Evolutionary conservation across 139 green algal species (phyloP), one percentile per base, ranked within the genome.

Genomic region (Raphidocelis subcapitata): DNA sequence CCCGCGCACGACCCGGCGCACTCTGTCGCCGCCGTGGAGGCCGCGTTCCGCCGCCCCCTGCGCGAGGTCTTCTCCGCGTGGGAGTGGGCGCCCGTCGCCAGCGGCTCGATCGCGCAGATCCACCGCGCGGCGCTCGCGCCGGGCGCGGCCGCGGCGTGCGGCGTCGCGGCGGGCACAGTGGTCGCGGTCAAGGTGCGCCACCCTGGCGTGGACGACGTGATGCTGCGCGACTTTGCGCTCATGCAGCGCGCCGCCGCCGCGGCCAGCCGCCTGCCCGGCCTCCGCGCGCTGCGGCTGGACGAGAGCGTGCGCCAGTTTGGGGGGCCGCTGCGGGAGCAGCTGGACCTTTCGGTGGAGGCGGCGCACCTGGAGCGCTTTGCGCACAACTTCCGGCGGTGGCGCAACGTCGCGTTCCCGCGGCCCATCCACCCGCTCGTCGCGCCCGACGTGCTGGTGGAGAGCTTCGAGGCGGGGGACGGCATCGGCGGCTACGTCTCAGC

Each of bases 91-190:
- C 92, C 96, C 0, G 67, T 99, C 5, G 96, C 96, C 5, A 92
- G 79, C 23, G 96, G 95, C 55, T 97, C 87, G 82, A 97, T 99
- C 36, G 96, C 94, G 23, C 96, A 99, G 89, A 87, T 92, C 44
- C 70, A 77, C 46, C 24, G 28, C 23, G 54, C 54, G 5, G 94
- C 37, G 52, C 84, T 93, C 18, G 77, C 44, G 4, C 57, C 54
- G 1, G 26, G 33, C 3, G 82, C 65, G 14, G 84, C 84, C 0
- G 52, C 66, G 26, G 70, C 72, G 60, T 60, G 77, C 26, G 65
- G 66, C 26, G 29, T 67, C 47, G 29, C 59, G 33, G 28, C 79
- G 35, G 83, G 82, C 18, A 79, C 73, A 1, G 31, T 77, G 20
- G 89, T 94, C 18, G 89, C 89, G 8, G 83, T 94, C 65, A 94